Evolutionary conservation across 2,329 filamentous ascomycete genomes (phyloP), one percentile per base, ranked within the genome.

Genomic region (Fusarium tanahbumbuense): DNA sequence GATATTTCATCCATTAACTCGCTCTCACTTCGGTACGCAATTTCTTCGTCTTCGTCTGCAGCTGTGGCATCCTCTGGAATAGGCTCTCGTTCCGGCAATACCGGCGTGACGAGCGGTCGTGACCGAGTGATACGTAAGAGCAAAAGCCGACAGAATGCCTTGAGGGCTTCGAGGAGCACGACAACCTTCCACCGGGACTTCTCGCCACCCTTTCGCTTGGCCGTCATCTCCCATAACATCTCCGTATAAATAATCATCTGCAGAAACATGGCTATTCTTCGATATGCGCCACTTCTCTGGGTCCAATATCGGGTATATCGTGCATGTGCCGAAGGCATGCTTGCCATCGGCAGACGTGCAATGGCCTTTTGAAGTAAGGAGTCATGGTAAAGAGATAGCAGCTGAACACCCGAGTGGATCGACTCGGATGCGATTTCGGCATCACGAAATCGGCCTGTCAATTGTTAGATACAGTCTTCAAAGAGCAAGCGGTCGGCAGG

Each of bases 191-290:
- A 99, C 30, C 94, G 89, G 27, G 91, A 82, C 75, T 88, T 89
- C 79, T 97, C 88, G 46, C 92, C 94, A 20, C 93, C 92, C 67
- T 90, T 90, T 50, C 95, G 88, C 81, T 97, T 97, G 28, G 94
- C 94, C 28, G 92, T 89, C 96, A 99, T 99, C 79, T 99, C 96
- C 87, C 95, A 96, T n/a, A 99, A 83, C 30, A 99, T 84, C 81
- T 99, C 93, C 0, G 94, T 97, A 78, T 98, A 98, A 73, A 96
- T 92, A 27, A 98, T 92, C 82, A 97, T 92, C 78, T 97, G 93
- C 50, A 99, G 83, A 7, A 94, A 84, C 70, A 94, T 86, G 42
- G 95, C 94, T 57, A 97, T 89, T 63, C 92, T 88, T 63, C 91
- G 89, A 80, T 99, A 99, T 12, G 93, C 85, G 7, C 86, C 84